Evolutionary conservation across 495 filamentous ascomycete genomes (phyloP), one percentile per base, ranked within the genome.

Genomic region (Daldinia decipiens): DNA sequence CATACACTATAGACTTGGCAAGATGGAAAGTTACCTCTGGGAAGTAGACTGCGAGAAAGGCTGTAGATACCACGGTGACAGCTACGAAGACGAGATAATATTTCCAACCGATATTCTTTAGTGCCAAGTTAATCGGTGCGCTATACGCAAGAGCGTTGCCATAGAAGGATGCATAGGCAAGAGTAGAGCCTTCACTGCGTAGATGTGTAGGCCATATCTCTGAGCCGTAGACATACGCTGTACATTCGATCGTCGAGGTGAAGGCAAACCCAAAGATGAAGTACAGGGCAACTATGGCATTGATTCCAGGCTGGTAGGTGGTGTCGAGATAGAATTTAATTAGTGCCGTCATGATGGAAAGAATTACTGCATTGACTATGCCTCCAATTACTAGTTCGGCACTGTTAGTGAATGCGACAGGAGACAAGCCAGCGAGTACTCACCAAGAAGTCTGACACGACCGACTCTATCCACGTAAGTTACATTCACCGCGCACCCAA

Each of bases 201-300:
- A 68, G 51, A 21, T 68, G 58, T 8, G 59, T 68, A 8, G 59
- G 66, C 66, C 66, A 62, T 39, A 62, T 68, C 29, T 68, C 59
- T 12, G 59, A 68, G 32, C 66, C 66, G 13, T 68, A 68, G 24
- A 51, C 66, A 24, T 68, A 68, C 29, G 66, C 17, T 0, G 59
- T 52, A 26, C 66, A 62, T 31, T 68, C 66, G 17, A 68, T 62
- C n/a, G 40, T 68, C 2, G 52, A 57, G 4, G 59, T 62, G 4
- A 57, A 68, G 4, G 59, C 66, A 6, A 62, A 58, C 1, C 40
- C 43, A 4, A 47, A 47, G 8, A 47, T 47, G 7, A 47, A 19
- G 43, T 47, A 47, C 17, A 21, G 7, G 8, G 43, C 43, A 47
- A 47, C 17, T 47, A 21, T 47, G 17, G 43, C 17, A 8, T 47